phyloP scores from a whole-genome alignment of 352 stramenopile species.

The Phytopythium montanum region DNA sequence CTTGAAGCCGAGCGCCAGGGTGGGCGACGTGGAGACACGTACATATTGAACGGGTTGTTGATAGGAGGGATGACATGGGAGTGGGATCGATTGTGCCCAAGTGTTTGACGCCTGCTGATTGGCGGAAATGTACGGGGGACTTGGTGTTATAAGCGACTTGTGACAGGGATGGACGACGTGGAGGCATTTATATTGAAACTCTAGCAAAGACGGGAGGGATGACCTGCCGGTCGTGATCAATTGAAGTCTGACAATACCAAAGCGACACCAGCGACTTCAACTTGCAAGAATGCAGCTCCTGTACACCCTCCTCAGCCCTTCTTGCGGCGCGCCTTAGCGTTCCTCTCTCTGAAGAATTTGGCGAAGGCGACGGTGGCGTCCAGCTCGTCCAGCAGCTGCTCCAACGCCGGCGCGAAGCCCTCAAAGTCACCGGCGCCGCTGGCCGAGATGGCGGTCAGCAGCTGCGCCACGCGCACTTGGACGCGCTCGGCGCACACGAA shows the following conservation, averaged over 20 bases:
- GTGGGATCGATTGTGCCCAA: constrained; percentile 7
- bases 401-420: constrained; percentile 20
- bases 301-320: too few species aligned
- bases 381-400: constrained; percentile 20
- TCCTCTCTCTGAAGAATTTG: constrained; percentile 21
- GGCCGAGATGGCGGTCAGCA: constrained; percentile 53
- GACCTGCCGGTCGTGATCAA: neutral
- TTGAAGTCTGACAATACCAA: too few species aligned
- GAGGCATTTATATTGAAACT: too few species aligned
- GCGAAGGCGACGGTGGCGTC: constrained; percentile 23
- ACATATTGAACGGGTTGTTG: neutral
- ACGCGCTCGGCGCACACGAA: constrained; percentile 68
- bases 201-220: too few species aligned
- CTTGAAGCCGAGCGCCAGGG: neutral
- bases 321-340: constrained; percentile 10
- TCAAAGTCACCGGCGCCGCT: constrained; percentile 44
- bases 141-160: neutral
- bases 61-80: constrained; percentile 7
- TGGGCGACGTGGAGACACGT: constrained; percentile 3
- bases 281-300: too few species aligned
- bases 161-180: neutral
- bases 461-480: constrained; percentile 55
- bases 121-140: neutral
- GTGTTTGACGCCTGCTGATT: neutral
- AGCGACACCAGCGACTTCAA: neutral